Evolutionary conservation across 2,329 filamentous ascomycete genomes (phyloP), one percentile per base, ranked within the genome.

Genomic region (Stachybotrys chlorohalonatus): DNA sequence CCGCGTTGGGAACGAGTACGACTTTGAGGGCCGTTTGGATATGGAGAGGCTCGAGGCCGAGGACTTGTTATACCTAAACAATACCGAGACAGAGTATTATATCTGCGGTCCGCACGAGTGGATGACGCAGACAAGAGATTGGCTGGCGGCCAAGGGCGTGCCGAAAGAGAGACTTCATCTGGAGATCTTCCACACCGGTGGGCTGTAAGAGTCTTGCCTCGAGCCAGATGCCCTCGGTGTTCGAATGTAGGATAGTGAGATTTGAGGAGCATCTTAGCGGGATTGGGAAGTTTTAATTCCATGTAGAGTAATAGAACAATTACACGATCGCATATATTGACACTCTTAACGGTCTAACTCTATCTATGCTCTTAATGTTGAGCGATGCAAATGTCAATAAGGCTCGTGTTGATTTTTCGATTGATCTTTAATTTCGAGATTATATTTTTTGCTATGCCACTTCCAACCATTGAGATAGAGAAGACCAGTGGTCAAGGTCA

Each of bases 71-170:
- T 81, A 77, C 59, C 64, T 85, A 1, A 70, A 74, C 17, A 73
- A 86, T 60, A 52, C 68, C 1, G 70, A 70, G 48, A 76, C 88
- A 0, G 74, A 84, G 63, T 92, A 90, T 67, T 91, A 81, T 61
- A 71, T 89, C 53, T 92, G 89, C 63, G 89, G 88, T 0, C 87
- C 88, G 0, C 75, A 78, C 56, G 65, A 67, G 7, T 92, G 90
- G 74, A 92, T 92, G 89, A 62, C 76, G 9, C 79, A 82, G 45
- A 72, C 81, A 24, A 73, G 81, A 59, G 68, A 70, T 7, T 76
- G 73, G 60, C 71, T 91, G 55, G 70, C 76, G 60, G 70, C 63
- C 3, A 68, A 74, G 54, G 85, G 85, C 0, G 84, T 90, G 1
- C 68, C 73, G 1, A 68, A 69, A n/a, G 75, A 76, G 32, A 79